Conservation (phyloP, 306 rosid genomes). For the Cucurbita maxima region DNA sequence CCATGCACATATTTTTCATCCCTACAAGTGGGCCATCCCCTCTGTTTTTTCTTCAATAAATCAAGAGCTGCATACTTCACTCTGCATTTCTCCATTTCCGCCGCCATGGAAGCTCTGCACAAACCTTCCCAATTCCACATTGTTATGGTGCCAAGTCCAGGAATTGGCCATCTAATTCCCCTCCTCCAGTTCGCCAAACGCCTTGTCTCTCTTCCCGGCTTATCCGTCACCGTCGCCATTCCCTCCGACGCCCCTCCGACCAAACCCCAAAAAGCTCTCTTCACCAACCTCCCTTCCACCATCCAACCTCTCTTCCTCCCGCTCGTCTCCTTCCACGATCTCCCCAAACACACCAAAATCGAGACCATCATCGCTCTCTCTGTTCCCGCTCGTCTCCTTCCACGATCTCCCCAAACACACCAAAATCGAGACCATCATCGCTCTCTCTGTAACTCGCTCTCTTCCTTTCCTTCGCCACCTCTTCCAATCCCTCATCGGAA, state of each 20-base stretch:
- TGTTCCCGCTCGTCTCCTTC: slow-evolving; percentile 27
- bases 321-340: slow-evolving; percentile 21
- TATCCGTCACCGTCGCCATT: slow-evolving; percentile 30
- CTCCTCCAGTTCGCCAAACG: slow-evolving; percentile 44
- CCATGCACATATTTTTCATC: too few species aligned
- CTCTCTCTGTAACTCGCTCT: slow-evolving; percentile 27
- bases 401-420: slow-evolving; percentile 13
- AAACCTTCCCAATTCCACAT: slow-evolving; percentile 10
- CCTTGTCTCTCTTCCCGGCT: slow-evolving; percentile 15
- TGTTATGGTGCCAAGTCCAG: slow-evolving; percentile 45
- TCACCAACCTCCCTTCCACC: slow-evolving; percentile 15
- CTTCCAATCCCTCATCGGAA: not conserved
- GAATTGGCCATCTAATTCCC: slow-evolving; percentile 80
- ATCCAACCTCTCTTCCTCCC: slow-evolving; percentile 24
- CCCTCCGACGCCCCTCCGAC: slow-evolving; percentile 40
- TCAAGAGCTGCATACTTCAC: not conserved
- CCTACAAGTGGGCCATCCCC: too few species aligned
- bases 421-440: slow-evolving; percentile 18
- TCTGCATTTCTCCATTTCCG: not conserved
- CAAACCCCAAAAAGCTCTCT: slow-evolving; percentile 30
- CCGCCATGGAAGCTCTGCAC: slow-evolving; percentile 23
- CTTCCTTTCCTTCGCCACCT: slow-evolving; percentile 3
- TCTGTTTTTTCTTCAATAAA: too few species aligned
- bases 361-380: slow-evolving; percentile 27
- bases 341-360: slow-evolving; percentile 7